Base-by-base conservation (phyloP, 352 stramenopile genomes). In the Globisporangium spiculum region DNA sequence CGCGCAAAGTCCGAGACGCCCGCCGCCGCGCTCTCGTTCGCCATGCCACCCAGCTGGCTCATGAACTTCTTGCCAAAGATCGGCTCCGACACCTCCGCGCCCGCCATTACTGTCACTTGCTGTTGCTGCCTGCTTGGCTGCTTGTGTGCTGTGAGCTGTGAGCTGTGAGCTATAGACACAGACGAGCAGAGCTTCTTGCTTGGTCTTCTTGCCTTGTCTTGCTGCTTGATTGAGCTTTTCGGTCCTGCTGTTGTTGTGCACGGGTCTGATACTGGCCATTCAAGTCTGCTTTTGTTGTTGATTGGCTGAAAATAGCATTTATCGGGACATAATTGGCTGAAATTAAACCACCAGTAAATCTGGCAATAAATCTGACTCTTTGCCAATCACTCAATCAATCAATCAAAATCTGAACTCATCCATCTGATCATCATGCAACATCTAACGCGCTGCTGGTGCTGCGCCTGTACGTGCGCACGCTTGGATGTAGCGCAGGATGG, bases 41-140 rank as follows among this genome's bases (percentile, higher is more conserved):
- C 77, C 80, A 93, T 93, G n/a, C 69, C 73, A n/a, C 85, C 81
- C 8, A 96, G 78, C 70, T 90, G 80, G 46, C 67, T 77, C 77
- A 91, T 82, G 48, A 90, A 79, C 76, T 96, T 96, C 80, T 94
- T 96, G 61, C 88, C 86, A 68, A 96, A 80, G 57, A 96, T 74
- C 61, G 86, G 84, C 68, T 92, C 68, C 61, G 79, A 67, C 16
- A 70, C 71, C 18, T 20, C 65, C 10, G 55, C 59, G 8, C 41
- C 55, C 58, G 44, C n/a, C 63, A 26, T 44, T 44, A 16, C 5
- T 46, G 2, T 52, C 14, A 24, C 12, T 48, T 10, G 32, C 32
- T 38, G 32, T 12, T 63, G 22, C 36, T 30, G 18, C 57, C 32
- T 27, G 20, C n/a, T 22, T 46, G 38, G 38, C 12, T 55, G 50